Evolutionary conservation across 768 basidiomycete genomes (phyloP), one percentile per base, ranked within the genome.

Genomic region (Lactifluus rugatus): DNA sequence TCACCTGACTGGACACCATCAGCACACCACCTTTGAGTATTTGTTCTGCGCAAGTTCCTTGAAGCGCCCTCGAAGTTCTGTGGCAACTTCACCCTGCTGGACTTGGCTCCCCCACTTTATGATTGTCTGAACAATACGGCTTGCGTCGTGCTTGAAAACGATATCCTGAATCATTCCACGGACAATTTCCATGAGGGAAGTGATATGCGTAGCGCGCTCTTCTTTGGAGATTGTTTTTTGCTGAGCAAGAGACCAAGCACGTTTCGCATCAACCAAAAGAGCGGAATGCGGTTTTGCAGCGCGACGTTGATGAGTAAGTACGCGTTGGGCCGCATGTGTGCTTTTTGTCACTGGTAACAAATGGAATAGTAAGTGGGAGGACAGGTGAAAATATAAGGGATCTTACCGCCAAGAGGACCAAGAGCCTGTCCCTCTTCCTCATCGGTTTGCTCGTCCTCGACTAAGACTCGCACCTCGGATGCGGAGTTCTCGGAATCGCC

Each of bases 111-210:
- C 93, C 58, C 87, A 82, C 67, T 89, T 93, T 48, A 95, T 87
- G 13, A 88, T 74, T 0, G 83, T 87, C 69, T 89, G 87, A 21
- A 89, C 81, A 60, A 91, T 91, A 62, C 85, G 81, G 66, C 90
- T 92, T 8, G 91, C 92, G 70, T 95, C 92, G 66, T 95, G 93
- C 70, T 93, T 95, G 68, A 90, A 80, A 2, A 89, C 85, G 37
- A 95, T 83, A 32, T 93, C 92, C 59, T 84, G 84, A 45, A 95
- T 83, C 63, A 84, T 83, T 5, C 91, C 92, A 21, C 86, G 81
- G 21, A 93, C 82, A 46, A 85, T 77, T 31, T 75, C 72, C 82
- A 92, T 89, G 9, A 97, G 78, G 26, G 82, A 79, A 47, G 78
- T 74, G 57, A 95, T 75, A 49, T 91, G 83, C 64, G 83, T 81